Base-by-base conservation (phyloP, 306 rosid species). In the Dryas drummondii region DNA sequence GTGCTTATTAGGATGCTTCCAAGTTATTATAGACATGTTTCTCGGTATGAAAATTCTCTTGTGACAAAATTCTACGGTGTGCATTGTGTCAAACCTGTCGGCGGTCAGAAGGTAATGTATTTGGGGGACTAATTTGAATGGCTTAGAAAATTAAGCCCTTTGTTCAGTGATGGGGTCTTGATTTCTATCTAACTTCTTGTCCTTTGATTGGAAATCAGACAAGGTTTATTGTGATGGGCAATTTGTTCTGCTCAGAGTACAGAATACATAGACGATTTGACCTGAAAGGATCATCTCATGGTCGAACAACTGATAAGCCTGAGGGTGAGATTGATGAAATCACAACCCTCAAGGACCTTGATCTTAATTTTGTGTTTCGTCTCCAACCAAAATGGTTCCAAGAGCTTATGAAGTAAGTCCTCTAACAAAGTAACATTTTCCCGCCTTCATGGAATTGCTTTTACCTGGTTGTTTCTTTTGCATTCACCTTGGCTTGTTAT, bases 151-250 rank as follows among this genome's bases (percentile, higher is more conserved):
- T 19, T 17, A 60, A 32, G 5, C 16, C 9, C 7, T 11, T 52
- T 58, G 5, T 26, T 57, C 17, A 46, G 27, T 22, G 8, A 10
- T 62, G 70, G 46, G 46, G 7, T 52, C 54, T 8, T 52, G 27
- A n/a, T 72, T 1, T 27, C 14, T 66, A 2, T 58, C 75, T 58
- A 11, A 15, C 74, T 40, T 45, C 16, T 80, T 67, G 55, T 79
- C 8, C 45, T 32, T 48, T 68, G 15, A 55, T 70, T 84, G 78
- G 71, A 81, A 75, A 68, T 15, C 89, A 96, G 99, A 92, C 91
- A 1, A 87, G 99, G 84, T 96, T 96, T 83, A 90, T 96, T n/a
- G 98, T 96, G 83, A 96, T 96, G 99, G 99, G 98, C 69, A 96
- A 96, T 73, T 87, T 96, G 77, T 96, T 96, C 89, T 96, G 97